Evolutionary conservation across 352 stramenopile species (phyloP).

Genomic region (Pythium graminicola): DNA sequence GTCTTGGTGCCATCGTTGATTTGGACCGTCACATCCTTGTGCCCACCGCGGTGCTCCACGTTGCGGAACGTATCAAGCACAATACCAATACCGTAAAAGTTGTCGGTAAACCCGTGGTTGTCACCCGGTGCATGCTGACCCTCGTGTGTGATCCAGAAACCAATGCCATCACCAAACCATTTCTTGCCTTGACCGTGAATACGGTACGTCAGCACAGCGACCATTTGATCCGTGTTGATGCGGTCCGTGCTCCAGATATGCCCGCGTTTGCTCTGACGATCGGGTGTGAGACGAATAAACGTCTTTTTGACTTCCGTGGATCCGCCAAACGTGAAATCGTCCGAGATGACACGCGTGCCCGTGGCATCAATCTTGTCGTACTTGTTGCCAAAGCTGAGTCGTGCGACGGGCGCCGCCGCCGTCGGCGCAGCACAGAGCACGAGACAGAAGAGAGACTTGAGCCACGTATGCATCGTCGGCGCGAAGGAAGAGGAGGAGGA

Average conservation of each 20-base stretch:
- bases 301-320: slow-evolving; percentile 76
- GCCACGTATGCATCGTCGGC: slow-evolving; percentile 6
- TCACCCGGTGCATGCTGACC: slow-evolving; percentile 48
- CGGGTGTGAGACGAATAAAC: slow-evolving; percentile 79
- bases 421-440: slow-evolving; percentile 20
- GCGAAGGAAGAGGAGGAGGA: not conserved
- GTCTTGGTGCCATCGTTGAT: slow-evolving; percentile 76
- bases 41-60: slow-evolving; percentile 69
- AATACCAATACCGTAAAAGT: slow-evolving; percentile 71
- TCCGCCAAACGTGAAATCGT: slow-evolving; percentile 45
- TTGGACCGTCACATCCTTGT: slow-evolving; percentile 81
- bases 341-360: slow-evolving; percentile 54
- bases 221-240: slow-evolving; percentile 45
- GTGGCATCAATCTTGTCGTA: slow-evolving; percentile 50
- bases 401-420: slow-evolving; percentile 15
- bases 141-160: slow-evolving; percentile 73
- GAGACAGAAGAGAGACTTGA: slow-evolving; percentile 22
- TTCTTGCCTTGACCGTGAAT: slow-evolving; percentile 73
- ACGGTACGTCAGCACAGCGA: slow-evolving; percentile 78
- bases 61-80: slow-evolving; percentile 85
- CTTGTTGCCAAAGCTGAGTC: slow-evolving; percentile 58
- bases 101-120: slow-evolving; percentile 74
- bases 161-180: slow-evolving; percentile 84
- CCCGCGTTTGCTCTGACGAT: slow-evolving; percentile 80
- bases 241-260: slow-evolving; percentile 68